phyloP scores from a whole-genome alignment of 2,329 filamentous ascomycete species.

The Calonectria pseudoturangicola region DNA sequence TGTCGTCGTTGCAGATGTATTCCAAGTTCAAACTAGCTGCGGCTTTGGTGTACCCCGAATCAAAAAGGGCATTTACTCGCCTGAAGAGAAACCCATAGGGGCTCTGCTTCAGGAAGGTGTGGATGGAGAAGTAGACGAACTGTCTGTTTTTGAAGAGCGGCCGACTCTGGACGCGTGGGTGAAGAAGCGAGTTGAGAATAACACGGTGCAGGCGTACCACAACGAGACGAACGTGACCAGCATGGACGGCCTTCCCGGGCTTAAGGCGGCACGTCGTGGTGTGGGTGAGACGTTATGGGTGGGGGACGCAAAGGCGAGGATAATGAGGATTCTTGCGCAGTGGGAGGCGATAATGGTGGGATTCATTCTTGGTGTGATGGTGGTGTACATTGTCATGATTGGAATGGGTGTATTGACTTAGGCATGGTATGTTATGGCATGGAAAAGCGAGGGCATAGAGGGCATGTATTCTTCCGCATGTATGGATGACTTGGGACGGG shows the following conservation, averaged over 20 bases:
- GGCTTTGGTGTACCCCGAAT: conserved; percentile 78
- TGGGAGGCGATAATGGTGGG: conserved; percentile 58
- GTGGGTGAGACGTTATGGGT: conserved; percentile 68
- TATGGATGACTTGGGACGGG: conserved; percentile 41
- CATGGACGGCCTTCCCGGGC: conserved; percentile 76
- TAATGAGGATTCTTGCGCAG: conserved; percentile 55
- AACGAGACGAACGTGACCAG: conserved; percentile 71
- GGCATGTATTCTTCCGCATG: conserved; percentile 47
- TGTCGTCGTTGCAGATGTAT: conserved; percentile 77
- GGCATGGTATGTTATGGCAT: conserved; percentile 40
- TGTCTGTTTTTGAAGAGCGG: conserved; percentile 70
- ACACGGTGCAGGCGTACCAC: conserved; percentile 73
- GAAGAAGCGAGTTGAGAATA: conserved; percentile 67
- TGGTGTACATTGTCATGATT: conserved; percentile 56
- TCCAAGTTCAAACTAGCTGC: conserved; percentile 80
- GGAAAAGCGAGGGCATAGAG: conserved; percentile 43
- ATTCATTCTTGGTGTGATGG: conserved; percentile 55
- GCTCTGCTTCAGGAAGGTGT: conserved; percentile 53
- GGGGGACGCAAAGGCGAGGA: conserved; percentile 60
- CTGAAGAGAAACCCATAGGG: conserved; percentile 50
- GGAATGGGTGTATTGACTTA: conserved; percentile 47
- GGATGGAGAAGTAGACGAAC: conserved; percentile 57
- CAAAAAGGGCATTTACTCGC: conserved; percentile 61
- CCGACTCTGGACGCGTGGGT: conserved; percentile 73
- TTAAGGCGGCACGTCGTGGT: conserved; percentile 71